phyloP scores from a whole-genome alignment of 106 monocot genomes.

The Agapanthus africanus region DNA sequence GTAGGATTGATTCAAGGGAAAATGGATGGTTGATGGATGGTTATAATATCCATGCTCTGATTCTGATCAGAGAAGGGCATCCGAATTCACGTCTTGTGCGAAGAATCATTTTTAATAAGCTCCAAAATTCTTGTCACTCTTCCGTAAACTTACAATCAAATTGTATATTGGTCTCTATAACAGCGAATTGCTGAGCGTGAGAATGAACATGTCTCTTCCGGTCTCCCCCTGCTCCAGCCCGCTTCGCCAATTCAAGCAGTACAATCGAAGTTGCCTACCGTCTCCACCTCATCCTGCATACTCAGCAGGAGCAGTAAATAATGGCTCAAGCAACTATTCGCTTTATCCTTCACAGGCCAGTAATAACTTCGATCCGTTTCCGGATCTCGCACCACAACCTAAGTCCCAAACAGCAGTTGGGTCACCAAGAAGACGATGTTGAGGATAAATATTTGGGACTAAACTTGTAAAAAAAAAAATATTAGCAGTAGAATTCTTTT shows the following conservation, averaged over 20 bases:
- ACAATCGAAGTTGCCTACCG: slow-evolving; percentile 57
- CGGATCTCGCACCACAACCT: slow-evolving; percentile 16
- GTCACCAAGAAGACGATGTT: slow-evolving; percentile 47
- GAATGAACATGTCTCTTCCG: slow-evolving; percentile 77
- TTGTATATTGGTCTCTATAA: not conserved
- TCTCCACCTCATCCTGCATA: slow-evolving; percentile 70
- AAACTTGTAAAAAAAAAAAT: no score
- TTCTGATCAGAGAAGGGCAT: no score
- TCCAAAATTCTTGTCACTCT: not conserved
- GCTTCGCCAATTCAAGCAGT: slow-evolving; percentile 45
- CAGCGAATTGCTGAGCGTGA: slow-evolving; percentile 30
- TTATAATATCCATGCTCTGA: no score
- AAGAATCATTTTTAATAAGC: no score
- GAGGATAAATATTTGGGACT: no score
- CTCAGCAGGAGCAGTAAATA: slow-evolving; percentile 29
- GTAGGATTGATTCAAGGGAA: no score
- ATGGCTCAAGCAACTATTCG: slow-evolving; percentile 28
- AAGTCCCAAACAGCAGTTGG: slow-evolving; percentile 26
- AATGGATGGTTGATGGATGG: no score
- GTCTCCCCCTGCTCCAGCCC: slow-evolving; percentile 89
- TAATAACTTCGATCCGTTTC: slow-evolving; percentile 28
- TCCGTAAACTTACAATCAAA: not conserved
- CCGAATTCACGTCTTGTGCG: no score
- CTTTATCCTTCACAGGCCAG: slow-evolving; percentile 18
- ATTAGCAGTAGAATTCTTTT: no score